Evolutionary conservation across 164 flowering plant genomes (phyloP), one percentile per base, ranked within the genome.

Genomic region (Vitis riparia): DNA sequence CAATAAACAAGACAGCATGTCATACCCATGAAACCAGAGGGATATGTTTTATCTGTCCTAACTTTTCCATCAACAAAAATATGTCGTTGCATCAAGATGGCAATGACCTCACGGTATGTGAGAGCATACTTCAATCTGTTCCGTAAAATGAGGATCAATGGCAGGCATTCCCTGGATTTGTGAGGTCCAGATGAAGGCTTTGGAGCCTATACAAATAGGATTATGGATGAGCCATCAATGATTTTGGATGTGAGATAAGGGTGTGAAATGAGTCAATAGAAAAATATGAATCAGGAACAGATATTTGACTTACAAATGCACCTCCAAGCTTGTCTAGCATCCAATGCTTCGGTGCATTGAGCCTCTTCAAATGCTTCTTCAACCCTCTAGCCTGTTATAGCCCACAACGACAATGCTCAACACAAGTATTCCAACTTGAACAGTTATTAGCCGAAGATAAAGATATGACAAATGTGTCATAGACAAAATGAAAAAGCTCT

Each of bases 311-410:
- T 76, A 79, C 82, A 73, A 79, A 79, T 19, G 82, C 82, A 70
- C 82, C 82, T 17, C 82, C 82, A 53, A 76, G 75, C 51, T 79
- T 79, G 75, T 79, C 82, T 12, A 79, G 75, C 82, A 79, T 76
- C 80, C 82, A 79, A 63, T 79, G 82, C 73, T 68, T 79, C 0
- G 82, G 82, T 62, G 82, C 82, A 79, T 79, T 79, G 62, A 79
- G 82, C 80, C 82, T 79, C 80, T 79, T 79, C 79, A 76, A 61
- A 62, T 79, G 82, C n/a, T 79, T 79, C 81, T 78, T 75, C 81
- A 78, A 78, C 8, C 81, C 81, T 62, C 81, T 71, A 0, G 81
- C 81, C 81, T 78, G 81, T 19, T 11, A 61, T 2, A 66, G 16
- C 16, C 49, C 67, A 51, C n/a, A 19, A n/a, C 5, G 1, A 37